These are phyloP conservation scores for Neurospora sublineolata DNA, from an alignment of 495 filamentous ascomycete genomes.

Conservation along the genomic window DNA sequence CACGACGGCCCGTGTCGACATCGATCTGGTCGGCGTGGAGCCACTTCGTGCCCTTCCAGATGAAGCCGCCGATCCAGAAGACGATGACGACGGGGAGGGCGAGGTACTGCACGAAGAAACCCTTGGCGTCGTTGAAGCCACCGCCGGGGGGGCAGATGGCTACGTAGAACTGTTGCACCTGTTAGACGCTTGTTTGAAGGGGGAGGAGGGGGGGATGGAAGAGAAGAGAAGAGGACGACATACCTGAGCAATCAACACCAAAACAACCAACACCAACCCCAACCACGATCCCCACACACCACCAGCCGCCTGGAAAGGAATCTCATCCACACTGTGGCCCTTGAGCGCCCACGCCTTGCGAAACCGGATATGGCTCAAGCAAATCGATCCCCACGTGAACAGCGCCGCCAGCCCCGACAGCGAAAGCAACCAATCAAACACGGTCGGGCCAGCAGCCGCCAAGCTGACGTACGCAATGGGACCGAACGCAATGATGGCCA, in stretches of 20 bases:
- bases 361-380: slow-evolving; percentile 56
- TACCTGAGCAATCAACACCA: slow-evolving; percentile 56
- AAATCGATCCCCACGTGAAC: slow-evolving; percentile 68
- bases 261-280: slow-evolving; percentile 46
- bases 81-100: slow-evolving; percentile 70
- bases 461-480: slow-evolving; percentile 45
- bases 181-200: too few species aligned
- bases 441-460: slow-evolving; percentile 28
- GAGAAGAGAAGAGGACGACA: too few species aligned
- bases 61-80: slow-evolving; percentile 55
- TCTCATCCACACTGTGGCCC: slow-evolving; percentile 53
- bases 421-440: slow-evolving; percentile 59
- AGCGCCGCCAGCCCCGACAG: slow-evolving; percentile 58
- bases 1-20: slow-evolving; percentile 49
- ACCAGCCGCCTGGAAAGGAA: slow-evolving; percentile 54
- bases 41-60: slow-evolving; percentile 53
- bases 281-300: slow-evolving; percentile 59
- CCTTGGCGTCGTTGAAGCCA: slow-evolving; percentile 36
- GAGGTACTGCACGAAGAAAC: slow-evolving; percentile 73
- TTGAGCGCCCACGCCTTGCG: slow-evolving; percentile 52
- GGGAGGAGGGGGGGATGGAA: too few species aligned
- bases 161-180: slow-evolving; percentile 33
- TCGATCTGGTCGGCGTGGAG: slow-evolving; percentile 45
- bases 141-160: slow-evolving; percentile 35
- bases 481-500: slow-evolving; percentile 36